phyloP scores from a whole-genome alignment of 306 rosid species.

The Fragaria vesca region DNA sequence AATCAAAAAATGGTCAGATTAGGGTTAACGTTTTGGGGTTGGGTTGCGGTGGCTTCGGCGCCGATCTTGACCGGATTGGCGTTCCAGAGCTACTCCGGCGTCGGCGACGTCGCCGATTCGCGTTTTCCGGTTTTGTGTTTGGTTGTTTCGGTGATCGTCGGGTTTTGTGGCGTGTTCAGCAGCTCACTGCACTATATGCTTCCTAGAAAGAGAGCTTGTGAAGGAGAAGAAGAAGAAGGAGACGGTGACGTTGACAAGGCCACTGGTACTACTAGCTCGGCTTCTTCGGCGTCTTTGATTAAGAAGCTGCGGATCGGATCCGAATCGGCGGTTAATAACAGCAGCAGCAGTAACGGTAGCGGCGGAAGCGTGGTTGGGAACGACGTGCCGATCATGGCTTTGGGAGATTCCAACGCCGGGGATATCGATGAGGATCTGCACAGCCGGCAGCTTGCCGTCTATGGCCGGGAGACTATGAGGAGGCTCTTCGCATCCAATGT shows the following conservation, averaged over 20 bases:
- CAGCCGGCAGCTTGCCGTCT: constrained; percentile 95
- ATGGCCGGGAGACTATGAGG: constrained; percentile 95
- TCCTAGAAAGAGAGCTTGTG: constrained; percentile 83
- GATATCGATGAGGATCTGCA: constrained; percentile 97
- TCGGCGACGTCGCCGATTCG: neutral
- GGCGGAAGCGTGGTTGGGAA: constrained; percentile 34
- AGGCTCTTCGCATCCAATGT: constrained; percentile 75
- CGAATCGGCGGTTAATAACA: constrained; percentile 47
- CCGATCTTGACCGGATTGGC: constrained; percentile 35
- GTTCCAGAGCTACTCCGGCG: neutral
- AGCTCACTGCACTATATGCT: constrained; percentile 90
- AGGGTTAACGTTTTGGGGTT: constrained; percentile 38
- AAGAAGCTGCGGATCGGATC: constrained; percentile 65
- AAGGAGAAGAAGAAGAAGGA: constrained; percentile 58
- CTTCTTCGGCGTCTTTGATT: constrained; percentile 23
- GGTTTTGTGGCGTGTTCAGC: constrained; percentile 46
- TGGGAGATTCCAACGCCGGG: constrained; percentile 46
- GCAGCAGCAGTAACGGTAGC: constrained; percentile 25
- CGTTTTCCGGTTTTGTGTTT: constrained; percentile 19
- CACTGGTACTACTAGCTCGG: constrained; percentile 14
- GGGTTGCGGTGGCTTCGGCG: constrained; percentile 13
- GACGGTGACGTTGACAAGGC: constrained; percentile 31
- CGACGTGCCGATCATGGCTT: constrained; percentile 49
- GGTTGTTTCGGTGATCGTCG: constrained; percentile 34
- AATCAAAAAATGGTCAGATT: constrained; percentile 28